A percentile compares a stretch with the other conserved stretches of the same genome.
Evolutionary conservation across 2,329 filamentous ascomycete genomes (phyloP).

Genomic region (Pestalotiopsis sp.): DNA sequence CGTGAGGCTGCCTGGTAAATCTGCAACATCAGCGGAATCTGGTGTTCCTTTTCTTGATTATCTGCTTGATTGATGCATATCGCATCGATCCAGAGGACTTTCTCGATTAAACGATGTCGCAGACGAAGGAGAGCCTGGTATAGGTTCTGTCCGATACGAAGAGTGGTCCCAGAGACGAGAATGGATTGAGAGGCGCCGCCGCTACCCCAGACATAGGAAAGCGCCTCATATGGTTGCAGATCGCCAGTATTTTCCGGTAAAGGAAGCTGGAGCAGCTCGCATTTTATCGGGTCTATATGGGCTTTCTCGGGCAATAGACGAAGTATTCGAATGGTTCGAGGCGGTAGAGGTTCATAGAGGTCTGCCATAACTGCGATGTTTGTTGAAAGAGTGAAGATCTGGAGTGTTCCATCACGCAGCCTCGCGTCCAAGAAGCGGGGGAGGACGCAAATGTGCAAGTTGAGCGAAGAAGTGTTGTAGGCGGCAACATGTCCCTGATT

Average conservation of each 20-base stretch:
- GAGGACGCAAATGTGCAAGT: no score
- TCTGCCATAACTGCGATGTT: neutral
- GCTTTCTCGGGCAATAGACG: neutral
- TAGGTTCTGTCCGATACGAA: neutral
- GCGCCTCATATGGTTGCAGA: neutral
- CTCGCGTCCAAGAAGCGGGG: neutral
- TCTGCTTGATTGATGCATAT: neutral
- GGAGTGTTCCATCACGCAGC: neutral
- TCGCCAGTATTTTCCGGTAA: neutral
- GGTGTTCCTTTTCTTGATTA: neutral
- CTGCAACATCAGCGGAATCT: neutral
- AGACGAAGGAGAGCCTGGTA: neutral
- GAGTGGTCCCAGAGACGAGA: neutral
- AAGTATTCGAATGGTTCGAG: neutral
- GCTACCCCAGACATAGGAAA: neutral
- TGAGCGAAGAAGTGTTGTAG: no score
- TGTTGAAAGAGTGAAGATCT: neutral
- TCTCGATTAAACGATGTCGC: neutral
- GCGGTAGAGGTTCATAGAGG: neutral
- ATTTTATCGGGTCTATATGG: neutral
- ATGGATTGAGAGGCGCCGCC: neutral
- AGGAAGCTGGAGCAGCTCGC: neutral
- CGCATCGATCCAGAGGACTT: neutral
- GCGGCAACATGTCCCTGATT: no score
- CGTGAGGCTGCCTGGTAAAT: neutral